Conservation (phyloP, 805 yeast species). For the Komagataella phaffii region DNA sequence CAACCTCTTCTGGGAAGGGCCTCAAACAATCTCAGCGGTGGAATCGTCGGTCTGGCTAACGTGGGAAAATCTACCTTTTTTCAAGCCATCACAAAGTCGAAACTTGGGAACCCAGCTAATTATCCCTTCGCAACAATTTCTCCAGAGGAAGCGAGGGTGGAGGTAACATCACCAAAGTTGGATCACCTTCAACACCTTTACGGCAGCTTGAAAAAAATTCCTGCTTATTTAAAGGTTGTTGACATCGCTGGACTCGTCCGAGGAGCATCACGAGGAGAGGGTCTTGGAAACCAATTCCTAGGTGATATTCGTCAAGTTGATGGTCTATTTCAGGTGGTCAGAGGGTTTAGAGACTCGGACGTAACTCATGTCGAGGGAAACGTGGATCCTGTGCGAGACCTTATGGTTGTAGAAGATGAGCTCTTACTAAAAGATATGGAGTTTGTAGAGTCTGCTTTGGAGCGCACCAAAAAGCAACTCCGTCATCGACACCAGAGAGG, state of each 20-base stretch:
- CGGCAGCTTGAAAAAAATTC: conserved; percentile 34
- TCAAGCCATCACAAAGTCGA: conserved; percentile 91
- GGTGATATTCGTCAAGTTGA: conserved; percentile 60
- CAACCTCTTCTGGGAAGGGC: conserved; percentile 17
- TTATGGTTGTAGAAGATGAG: conserved; percentile 52
- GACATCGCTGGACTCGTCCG: conserved; percentile 64
- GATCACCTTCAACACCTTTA: conserved; percentile 33
- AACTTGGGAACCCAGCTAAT: conserved; percentile 93
- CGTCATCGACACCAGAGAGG: conserved; percentile 77
- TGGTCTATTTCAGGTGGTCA: conserved; percentile 55
- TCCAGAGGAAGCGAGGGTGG: conserved; percentile 95
- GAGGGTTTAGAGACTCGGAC: conserved; percentile 51
- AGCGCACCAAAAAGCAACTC: conserved; percentile 56
- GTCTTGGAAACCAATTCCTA: conserved; percentile 62
- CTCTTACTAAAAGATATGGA: conserved; percentile 56
- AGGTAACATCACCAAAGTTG: conserved; percentile 51
- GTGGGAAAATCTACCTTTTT: conserved; percentile 96
- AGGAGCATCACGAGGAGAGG: conserved; percentile 54
- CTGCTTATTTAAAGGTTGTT: conserved; percentile 41
- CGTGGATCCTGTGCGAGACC: conserved; percentile 52
- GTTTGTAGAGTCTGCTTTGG: conserved; percentile 50
- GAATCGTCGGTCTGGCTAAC: conserved; percentile 51
- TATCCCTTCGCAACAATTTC: conserved; percentile 97
- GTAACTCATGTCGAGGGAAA: conserved; percentile 53
- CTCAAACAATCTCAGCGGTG: conserved; percentile 20